Percentiles rank a stretch among this genome's conserved stretches.
Conservation (phyloP, 2,329 filamentous ascomycete species). For the Ilyonectria sp. region DNA sequence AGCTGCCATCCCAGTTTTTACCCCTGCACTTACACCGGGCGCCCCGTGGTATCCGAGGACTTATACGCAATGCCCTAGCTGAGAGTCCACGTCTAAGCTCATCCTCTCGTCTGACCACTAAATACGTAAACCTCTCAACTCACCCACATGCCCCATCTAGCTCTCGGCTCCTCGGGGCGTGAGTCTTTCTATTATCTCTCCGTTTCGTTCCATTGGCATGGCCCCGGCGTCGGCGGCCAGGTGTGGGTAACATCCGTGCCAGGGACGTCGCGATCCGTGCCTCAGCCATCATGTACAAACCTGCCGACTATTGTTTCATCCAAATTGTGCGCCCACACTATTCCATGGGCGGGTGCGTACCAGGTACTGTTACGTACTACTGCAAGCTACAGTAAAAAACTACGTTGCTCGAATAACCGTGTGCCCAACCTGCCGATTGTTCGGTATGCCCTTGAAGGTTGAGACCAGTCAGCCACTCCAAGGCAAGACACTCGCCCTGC, state of each 20-base stretch:
- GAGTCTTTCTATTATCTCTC: not conserved
- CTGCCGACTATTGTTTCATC: slow-evolving; percentile 31
- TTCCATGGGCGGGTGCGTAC: not conserved
- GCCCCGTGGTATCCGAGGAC: slow-evolving; percentile 18
- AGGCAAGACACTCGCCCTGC: not conserved
- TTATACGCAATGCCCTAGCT: not conserved
- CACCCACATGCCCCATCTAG: not conserved
- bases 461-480: not conserved
- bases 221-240: not conserved
- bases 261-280: slow-evolving; percentile 13
- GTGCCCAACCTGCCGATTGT: not conserved
- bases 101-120: too few relatives aligned
- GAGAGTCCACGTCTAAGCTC: too few relatives aligned
- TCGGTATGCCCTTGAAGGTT: not conserved
- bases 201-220: slow-evolving; percentile 4
- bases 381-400: not conserved
- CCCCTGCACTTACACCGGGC: slow-evolving; percentile 10
- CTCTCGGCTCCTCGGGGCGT: not conserved
- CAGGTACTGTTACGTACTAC: not conserved
- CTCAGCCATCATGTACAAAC: slow-evolving; percentile 12
- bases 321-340: slow-evolving; percentile 24
- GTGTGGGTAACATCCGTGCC: not conserved
- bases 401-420: not conserved
- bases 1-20: slow-evolving; percentile 4
- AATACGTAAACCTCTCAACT: too few relatives aligned